phyloP scores from a whole-genome alignment of 2,329 filamentous ascomycete species.

The Microdochium trichocladiopsis region DNA sequence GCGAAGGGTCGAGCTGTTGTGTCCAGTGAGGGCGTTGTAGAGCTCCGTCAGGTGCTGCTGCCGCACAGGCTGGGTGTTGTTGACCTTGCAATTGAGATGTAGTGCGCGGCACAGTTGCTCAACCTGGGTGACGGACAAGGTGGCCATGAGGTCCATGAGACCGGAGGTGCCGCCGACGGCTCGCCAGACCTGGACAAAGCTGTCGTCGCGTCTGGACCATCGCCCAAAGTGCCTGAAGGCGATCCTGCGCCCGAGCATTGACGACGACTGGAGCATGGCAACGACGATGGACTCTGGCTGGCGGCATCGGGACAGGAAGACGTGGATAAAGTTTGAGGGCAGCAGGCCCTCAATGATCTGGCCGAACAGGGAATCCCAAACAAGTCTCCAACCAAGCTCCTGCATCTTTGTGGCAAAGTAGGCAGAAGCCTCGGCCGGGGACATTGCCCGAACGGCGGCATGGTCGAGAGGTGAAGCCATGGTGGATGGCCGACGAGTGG shows the following conservation, averaged over 20 bases:
- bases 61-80: background rate
- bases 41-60: conserved; percentile 4
- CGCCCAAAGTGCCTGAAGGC: conserved; percentile 9
- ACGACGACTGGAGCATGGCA: conserved; percentile 5
- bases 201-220: background rate
- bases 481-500: background rate
- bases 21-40: conserved; percentile 1
- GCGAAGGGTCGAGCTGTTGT: background rate
- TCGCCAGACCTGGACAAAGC: conserved; percentile 4
- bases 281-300: conserved; percentile 4
- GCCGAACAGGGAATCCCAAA: conserved; percentile 3
- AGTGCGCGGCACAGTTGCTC: conserved; percentile 4
- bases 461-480: conserved; percentile 2
- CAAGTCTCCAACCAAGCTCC: background rate
- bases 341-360: conserved; percentile 6
- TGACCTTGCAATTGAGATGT: background rate
- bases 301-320: conserved; percentile 9
- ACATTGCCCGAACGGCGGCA: conserved; percentile 2
- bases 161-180: conserved; percentile 2
- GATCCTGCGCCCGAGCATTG: conserved; percentile 4
- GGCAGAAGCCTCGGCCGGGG: background rate
- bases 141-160: conserved; percentile 3
- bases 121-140: conserved; percentile 8
- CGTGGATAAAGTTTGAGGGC: conserved; percentile 6
- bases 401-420: conserved; percentile 1